These are phyloP conservation scores for Novymonas esmeraldas DNA, from an alignment of 208 protist genomes.

Conservation along the genomic window DNA sequence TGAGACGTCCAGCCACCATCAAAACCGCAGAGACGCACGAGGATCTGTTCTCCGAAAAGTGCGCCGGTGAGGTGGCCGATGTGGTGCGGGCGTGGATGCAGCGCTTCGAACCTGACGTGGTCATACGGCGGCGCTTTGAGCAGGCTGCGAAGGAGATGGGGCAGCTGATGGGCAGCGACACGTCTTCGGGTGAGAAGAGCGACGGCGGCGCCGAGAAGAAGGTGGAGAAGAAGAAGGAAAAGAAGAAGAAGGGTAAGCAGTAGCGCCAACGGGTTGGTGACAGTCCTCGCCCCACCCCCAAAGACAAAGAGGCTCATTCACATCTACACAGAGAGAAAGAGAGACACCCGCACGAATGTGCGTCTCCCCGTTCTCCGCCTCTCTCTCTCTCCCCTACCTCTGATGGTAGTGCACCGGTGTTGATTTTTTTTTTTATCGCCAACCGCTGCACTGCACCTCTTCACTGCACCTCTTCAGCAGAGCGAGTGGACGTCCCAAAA, in stretches of 20 bases:
- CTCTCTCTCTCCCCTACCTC: no score
- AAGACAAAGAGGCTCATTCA: no score
- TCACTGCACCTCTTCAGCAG: no score
- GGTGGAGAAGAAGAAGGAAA: conserved; percentile 82
- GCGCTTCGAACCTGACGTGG: conserved; percentile 80
- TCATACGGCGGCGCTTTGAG: conserved; percentile 73
- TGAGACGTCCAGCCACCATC: conserved; percentile 62
- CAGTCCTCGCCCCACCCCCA: no score
- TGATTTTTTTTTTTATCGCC: no score
- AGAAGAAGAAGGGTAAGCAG: conserved; percentile 57
- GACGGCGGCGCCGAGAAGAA: conserved; percentile 41
- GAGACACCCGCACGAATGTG: no score
- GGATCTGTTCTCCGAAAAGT: conserved; percentile 52
- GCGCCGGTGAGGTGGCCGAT: conserved; percentile 63
- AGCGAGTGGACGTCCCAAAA: no score
- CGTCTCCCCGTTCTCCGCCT: no score
- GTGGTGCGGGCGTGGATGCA: conserved; percentile 72
- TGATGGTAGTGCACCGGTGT: no score
- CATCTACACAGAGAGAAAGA: no score
- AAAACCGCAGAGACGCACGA: conserved; percentile 62
- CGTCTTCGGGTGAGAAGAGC: conserved; percentile 8
- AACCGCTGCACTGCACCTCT: no score
- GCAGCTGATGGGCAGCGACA: conserved; percentile 53
- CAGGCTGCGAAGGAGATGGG: conserved; percentile 82
- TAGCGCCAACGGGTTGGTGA: no score